Evolutionary conservation across 495 filamentous ascomycete genomes (phyloP).

Genomic region (Penicillium bialowiezense): DNA sequence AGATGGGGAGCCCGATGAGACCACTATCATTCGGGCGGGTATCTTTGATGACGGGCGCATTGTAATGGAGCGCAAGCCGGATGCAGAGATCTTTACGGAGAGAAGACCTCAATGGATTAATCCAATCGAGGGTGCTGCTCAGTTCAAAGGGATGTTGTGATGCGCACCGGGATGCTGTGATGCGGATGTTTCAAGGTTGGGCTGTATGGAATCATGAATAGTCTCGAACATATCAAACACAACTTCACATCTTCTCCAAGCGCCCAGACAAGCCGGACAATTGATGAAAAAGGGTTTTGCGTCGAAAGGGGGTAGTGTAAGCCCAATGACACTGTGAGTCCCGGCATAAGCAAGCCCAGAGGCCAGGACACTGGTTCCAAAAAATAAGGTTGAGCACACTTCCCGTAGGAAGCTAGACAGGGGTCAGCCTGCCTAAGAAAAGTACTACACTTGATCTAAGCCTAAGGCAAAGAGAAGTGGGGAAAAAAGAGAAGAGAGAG

Average conservation of each 20-base stretch:
- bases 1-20: constrained; percentile 15
- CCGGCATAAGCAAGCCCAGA: background rate
- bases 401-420: background rate
- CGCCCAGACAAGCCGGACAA: background rate
- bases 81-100: constrained; percentile 31
- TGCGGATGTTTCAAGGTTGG: too few species aligned
- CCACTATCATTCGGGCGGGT: constrained; percentile 30
- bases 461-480: background rate
- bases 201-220: too few species aligned
- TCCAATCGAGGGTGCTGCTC: constrained; percentile 28
- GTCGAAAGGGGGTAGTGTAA: background rate
- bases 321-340: background rate
- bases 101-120: constrained; percentile 18
- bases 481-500: background rate
- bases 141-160: constrained; percentile 31
- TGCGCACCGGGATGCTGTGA: too few species aligned
- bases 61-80: constrained; percentile 24
- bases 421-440: background rate
- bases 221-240: too few species aligned
- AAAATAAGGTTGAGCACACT: background rate
- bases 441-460: background rate
- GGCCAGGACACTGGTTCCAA: background rate
- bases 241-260: background rate
- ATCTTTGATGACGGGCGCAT: constrained; percentile 29
- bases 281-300: background rate